Evolutionary conservation across 2,329 filamentous ascomycete species (phyloP).

Genomic region (Lasiodiplodia hormozganensis): DNA sequence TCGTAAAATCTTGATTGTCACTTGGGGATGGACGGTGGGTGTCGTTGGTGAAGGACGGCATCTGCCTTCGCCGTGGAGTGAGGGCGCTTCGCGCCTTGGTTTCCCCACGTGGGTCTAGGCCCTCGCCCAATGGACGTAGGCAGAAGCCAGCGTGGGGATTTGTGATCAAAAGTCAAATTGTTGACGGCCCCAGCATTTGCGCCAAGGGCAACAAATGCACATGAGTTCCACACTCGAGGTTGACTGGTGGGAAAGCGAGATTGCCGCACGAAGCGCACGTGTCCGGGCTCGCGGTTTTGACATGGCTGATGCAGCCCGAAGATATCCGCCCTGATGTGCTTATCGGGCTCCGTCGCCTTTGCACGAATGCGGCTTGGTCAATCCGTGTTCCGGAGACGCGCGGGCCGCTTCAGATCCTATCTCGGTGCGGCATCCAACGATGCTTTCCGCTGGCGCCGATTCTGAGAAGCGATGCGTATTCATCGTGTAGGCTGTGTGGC

Average conservation of each 20-base stretch:
- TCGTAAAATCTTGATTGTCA: neutral
- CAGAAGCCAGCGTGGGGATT: neutral
- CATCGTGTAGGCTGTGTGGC: conserved; percentile 1
- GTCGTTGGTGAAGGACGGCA: neutral
- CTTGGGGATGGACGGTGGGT: neutral
- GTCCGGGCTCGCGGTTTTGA: neutral
- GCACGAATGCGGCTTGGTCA: neutral
- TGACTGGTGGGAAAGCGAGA: neutral
- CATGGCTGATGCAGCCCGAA: neutral
- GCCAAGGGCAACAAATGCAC: conserved; percentile 1
- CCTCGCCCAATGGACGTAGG: neutral
- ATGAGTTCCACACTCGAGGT: neutral
- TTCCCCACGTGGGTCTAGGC: neutral
- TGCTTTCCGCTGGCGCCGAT: neutral
- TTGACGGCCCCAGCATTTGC: neutral
- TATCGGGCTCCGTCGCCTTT: neutral
- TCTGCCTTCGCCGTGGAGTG: neutral
- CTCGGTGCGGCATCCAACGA: neutral
- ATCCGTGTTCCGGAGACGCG: neutral
- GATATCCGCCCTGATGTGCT: neutral
- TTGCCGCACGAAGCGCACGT: neutral
- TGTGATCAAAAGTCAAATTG: neutral
- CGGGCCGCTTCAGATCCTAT: neutral
- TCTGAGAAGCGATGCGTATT: neutral
- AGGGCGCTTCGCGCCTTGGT: conserved; percentile 4